phyloP scores from a whole-genome alignment of 2,329 filamentous ascomycete genomes.

The Aspergillus jensenii region DNA sequence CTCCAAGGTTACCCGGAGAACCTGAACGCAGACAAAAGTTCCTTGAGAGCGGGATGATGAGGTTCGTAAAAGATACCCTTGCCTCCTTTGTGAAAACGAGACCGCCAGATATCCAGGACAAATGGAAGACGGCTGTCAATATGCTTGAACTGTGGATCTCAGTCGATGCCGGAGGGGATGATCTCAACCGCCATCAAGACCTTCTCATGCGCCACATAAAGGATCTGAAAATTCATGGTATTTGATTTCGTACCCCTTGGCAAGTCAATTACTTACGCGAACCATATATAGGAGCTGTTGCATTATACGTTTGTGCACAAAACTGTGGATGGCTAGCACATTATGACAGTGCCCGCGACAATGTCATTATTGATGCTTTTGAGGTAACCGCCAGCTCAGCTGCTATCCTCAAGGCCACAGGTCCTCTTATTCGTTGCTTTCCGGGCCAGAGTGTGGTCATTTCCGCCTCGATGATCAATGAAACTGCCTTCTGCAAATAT shows the following conservation, averaged over 20 bases:
- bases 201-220: not conserved
- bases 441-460: slow-evolving; percentile 42
- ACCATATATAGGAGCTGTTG: slow-evolving; percentile 25
- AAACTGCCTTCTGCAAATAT: slow-evolving; percentile 24
- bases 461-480: slow-evolving; percentile 16
- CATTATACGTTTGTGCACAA: slow-evolving; percentile 43
- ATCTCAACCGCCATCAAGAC: not conserved
- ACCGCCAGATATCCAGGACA: not conserved
- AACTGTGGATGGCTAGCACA: slow-evolving; percentile 46
- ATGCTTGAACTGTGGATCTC: slow-evolving; percentile 1
- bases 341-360: slow-evolving; percentile 14
- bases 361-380: slow-evolving; percentile 43
- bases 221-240: not conserved
- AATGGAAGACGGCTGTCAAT: not conserved
- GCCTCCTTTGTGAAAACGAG: not conserved
- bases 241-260: not conserved
- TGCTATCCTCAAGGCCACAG: slow-evolving; percentile 36
- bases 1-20: not conserved
- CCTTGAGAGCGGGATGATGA: not conserved
- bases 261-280: not conserved
- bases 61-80: not conserved
- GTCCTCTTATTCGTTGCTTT: slow-evolving; percentile 44
- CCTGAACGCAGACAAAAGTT: not conserved
- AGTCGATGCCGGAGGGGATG: not conserved
- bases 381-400: slow-evolving; percentile 43